Evolutionary conservation across 192 early-diverging fungal species (phyloP), one percentile per base, ranked within the genome.

Genomic region (Globomyces pollinis-pini): DNA sequence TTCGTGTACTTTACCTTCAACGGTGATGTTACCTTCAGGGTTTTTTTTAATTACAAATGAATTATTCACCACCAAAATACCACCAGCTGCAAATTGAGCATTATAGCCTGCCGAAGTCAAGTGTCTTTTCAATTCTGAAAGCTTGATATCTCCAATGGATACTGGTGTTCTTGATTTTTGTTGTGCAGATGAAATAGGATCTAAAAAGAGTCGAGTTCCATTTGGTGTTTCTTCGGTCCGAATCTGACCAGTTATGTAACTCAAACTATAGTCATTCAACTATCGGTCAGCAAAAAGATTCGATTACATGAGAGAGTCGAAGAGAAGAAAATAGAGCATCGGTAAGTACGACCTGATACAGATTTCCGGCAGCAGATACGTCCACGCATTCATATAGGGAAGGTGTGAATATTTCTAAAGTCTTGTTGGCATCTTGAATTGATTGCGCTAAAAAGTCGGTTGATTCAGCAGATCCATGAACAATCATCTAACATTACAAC

Each of bases 281-380:
- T 86, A 57, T 21, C 15, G 31, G 54, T 18, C 54, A 56, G 45
- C 23, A 63, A 63, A 69, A 38, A 32, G n/a, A n/a, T n/a, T 16
- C 18, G 11, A 29, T 54, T 83, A 91, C 85, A 57, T 78, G 78
- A n/a, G 87, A 74, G 61, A 91, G 78, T 31, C 68, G 77, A 13
- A 92, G 61, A 0, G 88, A 87, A 44, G 75, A 85, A 38, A 94
- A 83, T 5, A 98, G 78, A 38, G 89, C 84, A 72, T 98, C 93
- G 2, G 95, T 90, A 30, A 98, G 69, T 61, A 59, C 5, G 38
- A 94, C 83, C 57, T 86, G 82, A 68, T 90, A 91, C 33, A 91
- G 83, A 56, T 95, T 92, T 54, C 86, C 83, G 1, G 91, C 89
- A 5, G 90, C 83, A 0, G 91, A 91, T 7, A 96, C 88, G 66